Conservation (phyloP, 768 basidiomycete species). For the Gymnopilus dilepis region DNA sequence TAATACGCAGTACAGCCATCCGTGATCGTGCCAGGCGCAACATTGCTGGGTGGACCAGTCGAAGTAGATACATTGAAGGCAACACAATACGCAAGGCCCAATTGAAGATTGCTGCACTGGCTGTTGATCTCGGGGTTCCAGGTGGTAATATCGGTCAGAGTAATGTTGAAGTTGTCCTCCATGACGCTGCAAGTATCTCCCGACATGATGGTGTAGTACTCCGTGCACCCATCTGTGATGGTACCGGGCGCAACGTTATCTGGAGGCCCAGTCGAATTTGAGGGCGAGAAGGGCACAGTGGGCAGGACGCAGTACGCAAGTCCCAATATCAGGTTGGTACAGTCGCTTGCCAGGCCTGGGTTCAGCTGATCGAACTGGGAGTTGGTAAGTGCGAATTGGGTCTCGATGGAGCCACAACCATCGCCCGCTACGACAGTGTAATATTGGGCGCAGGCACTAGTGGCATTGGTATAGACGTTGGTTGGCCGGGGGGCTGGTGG, state of each 20-base stretch:
- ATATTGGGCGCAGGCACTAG: constrained; percentile 13
- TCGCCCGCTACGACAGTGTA: constrained; percentile 12
- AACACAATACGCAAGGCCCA: constrained; percentile 17
- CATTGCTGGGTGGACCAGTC: constrained; percentile 21
- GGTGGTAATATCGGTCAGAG: constrained; percentile 11
- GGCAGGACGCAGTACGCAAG: constrained; percentile 10
- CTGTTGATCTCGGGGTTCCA: constrained; percentile 28
- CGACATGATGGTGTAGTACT: constrained; percentile 25
- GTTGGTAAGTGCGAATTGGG: constrained; percentile 4
- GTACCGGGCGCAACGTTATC: constrained; percentile 17
- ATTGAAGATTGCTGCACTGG: constrained; percentile 21
- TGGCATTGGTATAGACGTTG: constrained; percentile 22
- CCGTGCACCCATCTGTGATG: constrained; percentile 17
- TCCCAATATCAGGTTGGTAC: constrained; percentile 20
- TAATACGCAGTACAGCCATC: constrained; percentile 22
- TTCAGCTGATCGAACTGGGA: constrained; percentile 10
- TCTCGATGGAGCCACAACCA: constrained; percentile 1
- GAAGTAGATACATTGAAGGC: constrained; percentile 4
- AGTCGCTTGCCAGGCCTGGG: constrained; percentile 12
- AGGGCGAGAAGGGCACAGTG: background rate
- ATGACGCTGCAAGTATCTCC: constrained; percentile 23
- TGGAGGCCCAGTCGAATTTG: background rate
- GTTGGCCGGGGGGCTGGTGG: constrained; percentile 15
- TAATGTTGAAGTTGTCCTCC: constrained; percentile 20
- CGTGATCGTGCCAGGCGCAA: constrained; percentile 22